Evolutionary conservation across 1,139 yeast genomes (phyloP), one percentile per base, ranked within the genome.

Genomic region (Saccharomyces pastorianus): DNA sequence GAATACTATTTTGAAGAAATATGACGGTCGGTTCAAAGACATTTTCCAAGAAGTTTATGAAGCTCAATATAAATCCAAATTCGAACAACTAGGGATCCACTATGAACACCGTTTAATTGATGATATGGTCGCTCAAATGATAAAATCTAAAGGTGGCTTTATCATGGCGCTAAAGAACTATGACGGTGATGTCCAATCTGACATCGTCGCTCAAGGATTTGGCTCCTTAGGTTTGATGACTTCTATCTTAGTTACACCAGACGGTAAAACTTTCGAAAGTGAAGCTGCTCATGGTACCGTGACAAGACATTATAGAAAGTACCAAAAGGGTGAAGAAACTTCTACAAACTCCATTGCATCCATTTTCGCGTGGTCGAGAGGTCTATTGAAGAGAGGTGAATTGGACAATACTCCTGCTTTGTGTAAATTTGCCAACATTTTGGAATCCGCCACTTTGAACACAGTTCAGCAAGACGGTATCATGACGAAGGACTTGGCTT

Each of bases 271-370:
- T 14, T 86, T 83, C 66, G 93, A 86, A 72, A 76, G 86, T 56
- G 95, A 86, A 73, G 95, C 95, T 58, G 95, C 95, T 46, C 95
- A 86, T 66, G 95, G 95, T 61, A 86, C 95, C 6, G 95, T 86
- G 61, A 86, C 95, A 31, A 83, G 95, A 80, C 95, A 86, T 70
- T 86, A 76, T 74, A 85, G 93, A 80, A 87, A 82, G 72, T 85
- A 84, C 67, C 93, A 86, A 73, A 84, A 83, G 70, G 95, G 95
- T 57, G 84, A 85, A 70, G 91, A 85, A 69, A 86, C 95, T 13
- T 84, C 90, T 6, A 86, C 95, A 54, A 86, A 86, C 73, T 85
- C 95, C 6, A 86, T 86, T 70, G 95, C 95, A 2, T 85, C 90
- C 9, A 86, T 86, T 58, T 86, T 85, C 66, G 95, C 95, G 34